These are phyloP conservation scores for Leishmania arabica DNA, from an alignment of 208 protist genomes.

Conservation along the genomic window DNA sequence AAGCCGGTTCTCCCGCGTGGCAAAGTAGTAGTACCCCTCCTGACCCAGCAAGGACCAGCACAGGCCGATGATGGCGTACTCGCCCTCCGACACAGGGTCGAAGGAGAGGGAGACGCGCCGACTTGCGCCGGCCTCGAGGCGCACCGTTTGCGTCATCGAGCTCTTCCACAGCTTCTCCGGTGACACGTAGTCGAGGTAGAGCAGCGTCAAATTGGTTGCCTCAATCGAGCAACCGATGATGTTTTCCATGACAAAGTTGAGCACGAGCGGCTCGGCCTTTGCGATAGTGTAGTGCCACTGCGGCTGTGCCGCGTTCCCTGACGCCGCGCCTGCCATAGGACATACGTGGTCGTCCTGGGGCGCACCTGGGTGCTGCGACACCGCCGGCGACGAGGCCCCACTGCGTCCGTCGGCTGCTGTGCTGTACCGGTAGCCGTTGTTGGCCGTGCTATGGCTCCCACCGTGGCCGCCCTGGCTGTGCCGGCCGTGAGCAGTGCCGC, in stretches of 20 bases:
- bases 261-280: slow-evolving; percentile 58
- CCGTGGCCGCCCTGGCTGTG: not conserved
- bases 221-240: slow-evolving; percentile 53
- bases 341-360: not conserved
- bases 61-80: slow-evolving; percentile 79
- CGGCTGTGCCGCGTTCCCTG: not conserved
- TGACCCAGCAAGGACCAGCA: slow-evolving; percentile 61
- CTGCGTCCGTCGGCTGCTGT: not conserved
- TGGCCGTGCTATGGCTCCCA: not conserved
- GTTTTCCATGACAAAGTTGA: slow-evolving; percentile 69
- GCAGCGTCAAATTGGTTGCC: slow-evolving; percentile 52
- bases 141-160: slow-evolving; percentile 53
- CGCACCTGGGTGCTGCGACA: not conserved
- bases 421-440: not conserved
- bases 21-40: slow-evolving; percentile 87
- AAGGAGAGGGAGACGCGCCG: slow-evolving; percentile 57
- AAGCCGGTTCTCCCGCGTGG: slow-evolving; percentile 47
- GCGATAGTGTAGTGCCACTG: slow-evolving; percentile 46
- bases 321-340: not conserved
- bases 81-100: slow-evolving; percentile 53
- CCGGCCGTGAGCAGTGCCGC: not conserved
- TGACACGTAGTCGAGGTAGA: slow-evolving; percentile 54
- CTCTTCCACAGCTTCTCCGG: slow-evolving; percentile 79
- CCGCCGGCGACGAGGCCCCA: not conserved
- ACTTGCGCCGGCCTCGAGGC: slow-evolving; percentile 32